These are phyloP conservation scores for Rhytidiadelphus loreus DNA, from an alignment of 225 moss, liverwort and hornwort species.

Conservation along the genomic window DNA sequence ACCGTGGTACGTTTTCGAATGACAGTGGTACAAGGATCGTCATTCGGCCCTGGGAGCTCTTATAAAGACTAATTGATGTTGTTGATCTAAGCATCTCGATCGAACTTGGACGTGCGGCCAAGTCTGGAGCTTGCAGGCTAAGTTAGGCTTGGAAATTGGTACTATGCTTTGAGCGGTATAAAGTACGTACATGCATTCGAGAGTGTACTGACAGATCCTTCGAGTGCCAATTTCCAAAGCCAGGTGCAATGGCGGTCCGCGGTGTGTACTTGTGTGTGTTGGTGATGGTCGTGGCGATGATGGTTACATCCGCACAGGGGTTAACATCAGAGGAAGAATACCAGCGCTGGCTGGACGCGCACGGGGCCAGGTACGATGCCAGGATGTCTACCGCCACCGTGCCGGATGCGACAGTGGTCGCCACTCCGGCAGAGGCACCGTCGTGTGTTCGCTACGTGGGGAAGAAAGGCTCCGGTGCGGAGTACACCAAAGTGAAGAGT, in stretches of 20 bases:
- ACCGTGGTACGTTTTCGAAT: background rate
- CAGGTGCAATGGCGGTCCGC: slow-evolving; percentile 3
- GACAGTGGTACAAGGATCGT: background rate
- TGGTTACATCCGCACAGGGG: background rate
- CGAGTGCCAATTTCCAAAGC: background rate
- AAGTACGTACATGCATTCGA: background rate
- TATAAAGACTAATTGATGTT: slow-evolving; percentile 4
- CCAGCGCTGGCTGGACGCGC: background rate
- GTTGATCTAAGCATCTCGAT: background rate
- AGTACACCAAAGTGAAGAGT: slow-evolving; percentile 1
- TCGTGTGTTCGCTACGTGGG: slow-evolving; percentile 10
- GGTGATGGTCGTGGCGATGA: background rate
- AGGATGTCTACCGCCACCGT: background rate
- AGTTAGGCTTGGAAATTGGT: background rate
- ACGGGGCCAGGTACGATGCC: background rate
- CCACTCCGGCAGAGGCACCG: background rate
- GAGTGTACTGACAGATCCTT: background rate
- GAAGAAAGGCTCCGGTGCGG: background rate
- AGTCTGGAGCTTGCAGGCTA: background rate
- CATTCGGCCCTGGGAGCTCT: background rate
- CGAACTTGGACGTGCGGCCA: background rate
- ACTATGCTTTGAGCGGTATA: background rate
- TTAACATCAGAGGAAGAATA: background rate
- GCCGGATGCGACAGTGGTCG: background rate
- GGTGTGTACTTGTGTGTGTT: background rate